Evolutionary conservation across 1,284 basidiomycete species (phyloP).

Genomic region (Ganoderma resinaceum): DNA sequence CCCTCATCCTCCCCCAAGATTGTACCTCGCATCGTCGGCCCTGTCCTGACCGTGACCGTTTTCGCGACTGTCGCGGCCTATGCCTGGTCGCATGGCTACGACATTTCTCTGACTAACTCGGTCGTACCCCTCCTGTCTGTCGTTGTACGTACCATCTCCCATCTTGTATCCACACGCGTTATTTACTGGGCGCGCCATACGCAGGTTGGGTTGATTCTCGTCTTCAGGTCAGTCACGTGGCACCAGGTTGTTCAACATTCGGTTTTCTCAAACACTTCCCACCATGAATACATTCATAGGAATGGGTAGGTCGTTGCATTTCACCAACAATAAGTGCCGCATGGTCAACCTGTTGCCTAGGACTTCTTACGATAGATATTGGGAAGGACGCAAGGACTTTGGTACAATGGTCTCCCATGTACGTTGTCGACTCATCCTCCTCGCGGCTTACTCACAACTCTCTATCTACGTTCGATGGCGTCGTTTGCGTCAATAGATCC

Average conservation of each 20-base stretch:
- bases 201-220: conserved; percentile 77
- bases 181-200: conserved; percentile 12
- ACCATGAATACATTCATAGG: conserved; percentile 22
- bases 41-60: conserved; percentile 83
- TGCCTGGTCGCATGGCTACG: conserved; percentile 58
- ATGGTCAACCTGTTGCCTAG: conserved; percentile 42
- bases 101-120: conserved; percentile 69
- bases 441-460: no score
- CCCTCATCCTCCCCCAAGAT: conserved; percentile 51
- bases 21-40: conserved; percentile 72
- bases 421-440: conserved; percentile 36
- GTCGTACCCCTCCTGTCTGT: conserved; percentile 88
- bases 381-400: conserved; percentile 89
- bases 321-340: background rate
- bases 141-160: conserved; percentile 66
- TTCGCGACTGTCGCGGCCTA: conserved; percentile 73
- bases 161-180: background rate
- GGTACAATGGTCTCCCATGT: conserved; percentile 66
- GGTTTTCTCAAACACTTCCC: background rate
- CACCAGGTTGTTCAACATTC: background rate
- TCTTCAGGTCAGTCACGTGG: conserved; percentile 65
- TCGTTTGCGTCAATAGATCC: conserved; percentile 49
- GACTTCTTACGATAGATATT: conserved; percentile 82
- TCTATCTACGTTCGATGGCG: background rate
- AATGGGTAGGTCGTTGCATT: conserved; percentile 40